Percentiles rank a stretch among this genome's conserved stretches.
Conservation (phyloP, 83 land plant genomes). For the Thuja plicata region DNA sequence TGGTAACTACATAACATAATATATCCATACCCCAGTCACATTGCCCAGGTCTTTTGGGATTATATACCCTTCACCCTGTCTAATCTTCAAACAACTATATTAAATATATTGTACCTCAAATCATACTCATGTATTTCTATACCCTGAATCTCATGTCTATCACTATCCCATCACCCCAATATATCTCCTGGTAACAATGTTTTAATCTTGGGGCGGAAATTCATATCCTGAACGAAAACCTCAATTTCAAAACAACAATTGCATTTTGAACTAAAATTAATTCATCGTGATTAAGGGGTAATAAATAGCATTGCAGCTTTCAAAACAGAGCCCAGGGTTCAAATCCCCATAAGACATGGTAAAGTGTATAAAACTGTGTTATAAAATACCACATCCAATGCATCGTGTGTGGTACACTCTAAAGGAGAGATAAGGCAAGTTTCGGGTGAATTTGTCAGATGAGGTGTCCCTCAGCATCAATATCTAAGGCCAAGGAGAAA, state of each 20-base stretch:
- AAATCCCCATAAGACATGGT: neutral
- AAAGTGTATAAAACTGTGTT: neutral
- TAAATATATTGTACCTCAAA: too few relatives aligned
- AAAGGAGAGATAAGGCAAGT: neutral
- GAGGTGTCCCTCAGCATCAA: neutral
- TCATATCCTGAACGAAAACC: neutral
- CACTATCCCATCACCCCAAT: neutral
- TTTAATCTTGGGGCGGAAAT: neutral
- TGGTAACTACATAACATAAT: neutral
- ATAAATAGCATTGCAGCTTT: neutral
- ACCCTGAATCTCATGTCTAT: neutral
- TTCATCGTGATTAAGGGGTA: neutral
- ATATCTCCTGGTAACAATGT: neutral
- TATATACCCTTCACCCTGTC: neutral
- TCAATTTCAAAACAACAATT: too few relatives aligned
- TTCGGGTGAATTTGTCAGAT: neutral
- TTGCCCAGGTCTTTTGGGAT: neutral
- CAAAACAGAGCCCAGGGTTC: neutral
- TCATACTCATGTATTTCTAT: neutral
- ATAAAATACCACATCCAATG: neutral
- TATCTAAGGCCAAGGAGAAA: neutral
- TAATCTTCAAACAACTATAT: neutral
- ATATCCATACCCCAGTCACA: neutral
- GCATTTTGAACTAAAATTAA: neutral
- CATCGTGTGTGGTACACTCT: neutral